Evolutionary conservation across 1,284 basidiomycete genomes (phyloP).

Genomic region (Hypsizygus ulmarius): DNA sequence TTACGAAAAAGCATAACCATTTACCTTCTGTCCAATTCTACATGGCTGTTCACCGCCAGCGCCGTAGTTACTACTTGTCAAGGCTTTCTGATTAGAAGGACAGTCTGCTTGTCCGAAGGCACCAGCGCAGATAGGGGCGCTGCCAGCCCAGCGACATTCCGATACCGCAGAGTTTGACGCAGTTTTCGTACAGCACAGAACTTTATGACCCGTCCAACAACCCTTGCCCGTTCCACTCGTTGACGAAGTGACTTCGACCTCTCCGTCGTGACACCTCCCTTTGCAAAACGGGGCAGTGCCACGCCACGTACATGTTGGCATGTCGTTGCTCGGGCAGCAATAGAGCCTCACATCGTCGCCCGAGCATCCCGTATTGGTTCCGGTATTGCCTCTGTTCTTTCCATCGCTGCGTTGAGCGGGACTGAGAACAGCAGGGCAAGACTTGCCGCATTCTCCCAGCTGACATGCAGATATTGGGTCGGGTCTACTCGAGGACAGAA

Average conservation of each 20-base stretch:
- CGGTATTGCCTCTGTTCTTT: not conserved
- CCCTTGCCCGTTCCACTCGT: slow-evolving; percentile 2
- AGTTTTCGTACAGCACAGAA: slow-evolving; percentile 9
- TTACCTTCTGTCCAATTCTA: slow-evolving; percentile 4
- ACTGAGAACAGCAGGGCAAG: not conserved
- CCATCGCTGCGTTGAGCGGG: slow-evolving; percentile 3
- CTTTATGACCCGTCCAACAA: slow-evolving; percentile 11
- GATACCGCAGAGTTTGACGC: slow-evolving; percentile 2
- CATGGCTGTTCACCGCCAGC: slow-evolving; percentile 6
- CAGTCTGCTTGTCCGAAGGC: slow-evolving; percentile 1
- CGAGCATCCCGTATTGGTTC: not conserved
- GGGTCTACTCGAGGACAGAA: not conserved
- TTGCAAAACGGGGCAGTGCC: slow-evolving; percentile 2
- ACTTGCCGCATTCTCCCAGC: not conserved
- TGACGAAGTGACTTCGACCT: slow-evolving; percentile 7
- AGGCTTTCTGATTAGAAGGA: slow-evolving; percentile 1
- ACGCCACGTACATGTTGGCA: slow-evolving; percentile 4
- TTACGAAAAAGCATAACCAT: not conserved
- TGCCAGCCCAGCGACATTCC: slow-evolving; percentile 7
- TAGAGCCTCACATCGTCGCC: not conserved
- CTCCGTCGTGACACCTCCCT: slow-evolving; percentile 5
- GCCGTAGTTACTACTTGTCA: slow-evolving; percentile 2
- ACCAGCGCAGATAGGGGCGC: slow-evolving; percentile 4
- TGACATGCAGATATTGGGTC: not conserved
- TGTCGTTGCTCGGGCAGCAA: slow-evolving; percentile 3